These are phyloP conservation scores for Centella asiatica DNA, from an alignment of 129 eudicot species.

Conservation along the genomic window DNA sequence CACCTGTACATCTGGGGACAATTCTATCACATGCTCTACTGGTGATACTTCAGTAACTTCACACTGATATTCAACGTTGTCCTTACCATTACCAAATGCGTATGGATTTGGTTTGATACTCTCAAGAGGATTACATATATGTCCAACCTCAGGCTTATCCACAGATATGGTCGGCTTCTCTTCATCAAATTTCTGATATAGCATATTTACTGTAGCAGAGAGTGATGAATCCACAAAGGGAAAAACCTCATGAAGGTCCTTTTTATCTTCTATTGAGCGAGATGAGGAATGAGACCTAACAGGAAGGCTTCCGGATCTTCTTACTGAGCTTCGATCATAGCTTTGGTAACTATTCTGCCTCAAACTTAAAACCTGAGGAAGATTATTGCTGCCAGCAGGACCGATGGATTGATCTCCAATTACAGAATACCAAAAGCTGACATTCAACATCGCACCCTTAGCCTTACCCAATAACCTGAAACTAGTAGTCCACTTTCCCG, in stretches of 20 bases:
- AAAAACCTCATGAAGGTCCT: conserved; percentile 90
- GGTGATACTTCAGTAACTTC: conserved; percentile 15
- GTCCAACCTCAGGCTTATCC: conserved; percentile 34
- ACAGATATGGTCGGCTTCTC: conserved; percentile 34
- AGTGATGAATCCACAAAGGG: conserved; percentile 45
- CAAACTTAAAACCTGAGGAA: conserved; percentile 12
- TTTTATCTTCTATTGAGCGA: conserved; percentile 47
- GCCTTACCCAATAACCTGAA: conserved; percentile 68
- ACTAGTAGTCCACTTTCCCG: conserved; percentile 86
- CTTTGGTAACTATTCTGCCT: conserved; percentile 28
- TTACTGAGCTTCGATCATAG: conserved; percentile 27
- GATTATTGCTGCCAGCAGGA: conserved; percentile 14
- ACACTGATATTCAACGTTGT: conserved; percentile 22
- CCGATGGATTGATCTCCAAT: conserved; percentile 21
- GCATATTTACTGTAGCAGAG: conserved; percentile 42
- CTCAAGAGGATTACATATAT: too few species aligned
- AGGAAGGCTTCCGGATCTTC: conserved; percentile 61
- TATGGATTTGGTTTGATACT: conserved; percentile 17
- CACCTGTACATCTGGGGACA: conserved; percentile 23
- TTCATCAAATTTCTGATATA: conserved; percentile 65
- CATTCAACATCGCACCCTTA: conserved; percentile 75
- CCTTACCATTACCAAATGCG: conserved; percentile 21
- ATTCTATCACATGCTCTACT: conserved; percentile 44
- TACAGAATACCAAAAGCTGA: conserved; percentile 72
- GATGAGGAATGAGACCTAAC: conserved; percentile 22